Percentiles rank a stretch among this genome's conserved stretches.
Conservation (phyloP, 768 basidiomycete genomes). For the Suillus cothurnatus region DNA sequence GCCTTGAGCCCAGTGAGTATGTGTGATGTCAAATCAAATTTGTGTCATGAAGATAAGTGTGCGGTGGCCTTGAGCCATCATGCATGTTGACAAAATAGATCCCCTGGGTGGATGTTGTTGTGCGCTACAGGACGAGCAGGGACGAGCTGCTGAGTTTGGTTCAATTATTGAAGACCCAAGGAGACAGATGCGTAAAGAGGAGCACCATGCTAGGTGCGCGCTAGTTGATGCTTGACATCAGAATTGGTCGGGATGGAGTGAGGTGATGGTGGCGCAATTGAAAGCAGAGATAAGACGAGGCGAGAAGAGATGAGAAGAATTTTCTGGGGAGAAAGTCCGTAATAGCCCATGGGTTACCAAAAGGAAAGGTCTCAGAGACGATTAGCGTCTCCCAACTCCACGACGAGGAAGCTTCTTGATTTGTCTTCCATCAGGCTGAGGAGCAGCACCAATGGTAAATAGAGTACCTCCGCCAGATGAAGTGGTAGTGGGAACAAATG, state of each 20-base stretch:
- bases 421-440: constrained; percentile 40
- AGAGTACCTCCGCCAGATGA: constrained; percentile 38
- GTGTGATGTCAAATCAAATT: constrained; percentile 15
- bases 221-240: constrained; percentile 31
- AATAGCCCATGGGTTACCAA: constrained; percentile 5
- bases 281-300: constrained; percentile 9
- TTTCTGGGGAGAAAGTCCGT: constrained; percentile 5
- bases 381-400: constrained; percentile 28
- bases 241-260: constrained; percentile 6
- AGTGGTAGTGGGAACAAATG: constrained; percentile 44
- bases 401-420: constrained; percentile 60
- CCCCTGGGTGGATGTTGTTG: constrained; percentile 15
- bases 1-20: constrained; percentile 39
- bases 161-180: constrained; percentile 1
- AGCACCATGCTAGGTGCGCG: constrained; percentile 12
- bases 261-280: constrained; percentile 23
- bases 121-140: constrained; percentile 10
- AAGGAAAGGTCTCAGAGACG: constrained; percentile 11
- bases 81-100: constrained; percentile 17
- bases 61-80: constrained; percentile 34
- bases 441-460: constrained; percentile 63
- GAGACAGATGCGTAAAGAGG: constrained; percentile 12
- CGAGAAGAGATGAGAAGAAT: constrained; percentile 3
- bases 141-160: constrained; percentile 1
- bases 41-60: constrained; percentile 7